Evolutionary conservation across 2,329 filamentous ascomycete genomes (phyloP).

Genomic region (Apiospora kogelbergensis): DNA sequence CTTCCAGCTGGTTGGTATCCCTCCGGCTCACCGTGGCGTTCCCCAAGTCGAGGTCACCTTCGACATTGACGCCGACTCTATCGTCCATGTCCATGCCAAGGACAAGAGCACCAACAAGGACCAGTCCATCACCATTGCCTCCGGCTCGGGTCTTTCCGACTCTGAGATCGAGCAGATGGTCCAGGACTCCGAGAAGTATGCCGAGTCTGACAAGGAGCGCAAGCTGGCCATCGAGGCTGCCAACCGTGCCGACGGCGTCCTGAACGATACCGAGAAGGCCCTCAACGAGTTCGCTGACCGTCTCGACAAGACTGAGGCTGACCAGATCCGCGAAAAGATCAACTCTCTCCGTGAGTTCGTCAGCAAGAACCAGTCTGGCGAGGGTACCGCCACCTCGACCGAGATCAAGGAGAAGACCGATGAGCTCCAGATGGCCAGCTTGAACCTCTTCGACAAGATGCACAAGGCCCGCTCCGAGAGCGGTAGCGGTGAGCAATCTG

Average conservation of each 20-base stretch:
- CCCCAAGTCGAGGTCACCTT: slow-evolving; percentile 98
- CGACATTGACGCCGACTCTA: slow-evolving; percentile 97
- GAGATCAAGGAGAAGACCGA: slow-evolving; percentile 99
- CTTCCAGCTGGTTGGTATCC: slow-evolving; percentile 98
- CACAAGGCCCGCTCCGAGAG: slow-evolving; percentile 86
- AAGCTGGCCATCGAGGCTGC: slow-evolving; percentile 93
- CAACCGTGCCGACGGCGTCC: slow-evolving; percentile 93
- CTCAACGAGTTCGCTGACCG: slow-evolving; percentile 95
- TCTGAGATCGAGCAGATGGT: slow-evolving; percentile 97
- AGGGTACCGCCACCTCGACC: slow-evolving; percentile 79
- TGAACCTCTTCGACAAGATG: slow-evolving; percentile 99
- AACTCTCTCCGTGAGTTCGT: slow-evolving; percentile 81
- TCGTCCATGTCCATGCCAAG: slow-evolving; percentile 96
- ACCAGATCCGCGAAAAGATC: slow-evolving; percentile 94
- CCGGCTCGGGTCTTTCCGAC: slow-evolving; percentile 94
- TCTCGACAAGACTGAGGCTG: slow-evolving; percentile 94
- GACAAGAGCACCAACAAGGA: slow-evolving; percentile 99
- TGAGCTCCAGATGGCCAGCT: slow-evolving; percentile 90
- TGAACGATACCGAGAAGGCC: slow-evolving; percentile 98
- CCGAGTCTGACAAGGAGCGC: slow-evolving; percentile 92
- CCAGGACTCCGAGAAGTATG: slow-evolving; percentile 95
- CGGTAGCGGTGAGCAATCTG: slow-evolving; percentile 53
- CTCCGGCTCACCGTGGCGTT: slow-evolving; percentile 92
- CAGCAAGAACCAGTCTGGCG: slow-evolving; percentile 90
- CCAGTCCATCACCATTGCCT: slow-evolving; percentile 98